Evolutionary conservation across 768 basidiomycete species (phyloP).

Genomic region (Clitopilus passeckerianus): DNA sequence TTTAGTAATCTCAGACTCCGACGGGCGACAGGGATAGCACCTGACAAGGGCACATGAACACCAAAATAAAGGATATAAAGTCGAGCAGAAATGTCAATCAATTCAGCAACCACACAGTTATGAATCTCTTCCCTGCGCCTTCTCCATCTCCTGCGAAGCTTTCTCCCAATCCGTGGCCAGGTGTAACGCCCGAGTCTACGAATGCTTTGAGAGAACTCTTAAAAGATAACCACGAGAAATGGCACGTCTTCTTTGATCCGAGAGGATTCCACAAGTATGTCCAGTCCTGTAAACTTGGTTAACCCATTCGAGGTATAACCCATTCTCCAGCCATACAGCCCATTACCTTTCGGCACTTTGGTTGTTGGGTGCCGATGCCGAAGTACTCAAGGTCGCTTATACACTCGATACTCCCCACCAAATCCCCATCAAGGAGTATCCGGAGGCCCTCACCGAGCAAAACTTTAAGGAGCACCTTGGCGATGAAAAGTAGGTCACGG

Average conservation of each 20-base stretch:
- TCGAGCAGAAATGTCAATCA: background rate
- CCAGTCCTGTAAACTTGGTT: constrained; percentile 12
- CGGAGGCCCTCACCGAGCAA: constrained; percentile 32
- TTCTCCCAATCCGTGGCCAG: constrained; percentile 29
- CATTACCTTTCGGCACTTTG: constrained; percentile 59
- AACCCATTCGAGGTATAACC: constrained; percentile 17
- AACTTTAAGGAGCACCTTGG: constrained; percentile 53
- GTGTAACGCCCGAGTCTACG: constrained; percentile 30
- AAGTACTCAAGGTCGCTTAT: constrained; percentile 30
- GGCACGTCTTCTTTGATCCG: constrained; percentile 52
- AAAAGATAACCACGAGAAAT: constrained; percentile 45
- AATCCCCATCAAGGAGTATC: constrained; percentile 30
- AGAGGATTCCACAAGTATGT: constrained; percentile 30
- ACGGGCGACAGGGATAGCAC: constrained; percentile 1
- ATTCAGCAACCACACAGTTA: background rate
- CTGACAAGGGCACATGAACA: background rate
- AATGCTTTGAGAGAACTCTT: constrained; percentile 33
- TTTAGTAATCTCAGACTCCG: background rate
- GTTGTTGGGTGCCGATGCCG: constrained; percentile 47
- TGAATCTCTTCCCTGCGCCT: constrained; percentile 13
- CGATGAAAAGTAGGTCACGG: constrained; percentile 16
- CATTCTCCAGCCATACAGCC: constrained; percentile 39
- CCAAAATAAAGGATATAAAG: background rate
- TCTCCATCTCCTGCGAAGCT: constrained; percentile 13
- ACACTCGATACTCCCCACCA: constrained; percentile 25